Evolutionary conservation across 371 early-diverging fungal genomes (phyloP).

Genomic region (Dichotomocladium elegans): DNA sequence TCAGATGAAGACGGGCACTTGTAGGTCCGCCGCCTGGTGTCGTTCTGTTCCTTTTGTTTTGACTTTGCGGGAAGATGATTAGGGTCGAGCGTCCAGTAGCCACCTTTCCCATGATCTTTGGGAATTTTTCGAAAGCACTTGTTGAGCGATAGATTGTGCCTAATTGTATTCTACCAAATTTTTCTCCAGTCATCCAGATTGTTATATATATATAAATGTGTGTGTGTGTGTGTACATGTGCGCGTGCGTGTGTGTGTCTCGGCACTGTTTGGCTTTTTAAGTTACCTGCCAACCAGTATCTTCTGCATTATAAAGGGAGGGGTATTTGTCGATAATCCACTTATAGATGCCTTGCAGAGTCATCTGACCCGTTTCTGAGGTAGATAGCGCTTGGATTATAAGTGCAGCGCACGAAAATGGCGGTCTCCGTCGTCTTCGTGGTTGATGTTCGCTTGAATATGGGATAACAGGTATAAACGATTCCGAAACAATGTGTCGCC

Average conservation of each 20-base stretch:
- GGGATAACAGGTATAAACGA: slow-evolving; percentile 48
- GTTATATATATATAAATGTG: not conserved
- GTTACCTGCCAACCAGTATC: slow-evolving; percentile 70
- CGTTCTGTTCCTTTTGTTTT: slow-evolving; percentile 1
- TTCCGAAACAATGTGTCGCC: slow-evolving; percentile 44
- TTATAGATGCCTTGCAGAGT: slow-evolving; percentile 70
- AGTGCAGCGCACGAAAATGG: slow-evolving; percentile 75
- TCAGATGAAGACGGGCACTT: slow-evolving; percentile 2
- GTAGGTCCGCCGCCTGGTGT: not conserved
- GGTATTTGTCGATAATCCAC: slow-evolving; percentile 67
- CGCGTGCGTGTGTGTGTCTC: too few relatives aligned
- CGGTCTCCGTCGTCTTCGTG: slow-evolving; percentile 59
- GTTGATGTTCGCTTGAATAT: slow-evolving; percentile 31
- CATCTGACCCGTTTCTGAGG: slow-evolving; percentile 51
- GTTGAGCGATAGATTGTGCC: slow-evolving; percentile 79
- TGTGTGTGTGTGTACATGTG: too few relatives aligned
- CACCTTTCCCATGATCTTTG: slow-evolving; percentile 47
- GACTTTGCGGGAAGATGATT: slow-evolving; percentile 11
- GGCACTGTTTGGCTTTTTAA: too few relatives aligned
- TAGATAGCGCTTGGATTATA: slow-evolving; percentile 69
- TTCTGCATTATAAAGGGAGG: slow-evolving; percentile 63
- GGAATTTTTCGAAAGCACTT: slow-evolving; percentile 67
- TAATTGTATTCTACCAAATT: slow-evolving; percentile 62
- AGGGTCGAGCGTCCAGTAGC: slow-evolving; percentile 54
- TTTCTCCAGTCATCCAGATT: not conserved